Percentiles rank a stretch among this genome's conserved stretches.
Evolutionary conservation across 192 early-diverging fungal species (phyloP).

Genomic region (Coemansia sp.): DNA sequence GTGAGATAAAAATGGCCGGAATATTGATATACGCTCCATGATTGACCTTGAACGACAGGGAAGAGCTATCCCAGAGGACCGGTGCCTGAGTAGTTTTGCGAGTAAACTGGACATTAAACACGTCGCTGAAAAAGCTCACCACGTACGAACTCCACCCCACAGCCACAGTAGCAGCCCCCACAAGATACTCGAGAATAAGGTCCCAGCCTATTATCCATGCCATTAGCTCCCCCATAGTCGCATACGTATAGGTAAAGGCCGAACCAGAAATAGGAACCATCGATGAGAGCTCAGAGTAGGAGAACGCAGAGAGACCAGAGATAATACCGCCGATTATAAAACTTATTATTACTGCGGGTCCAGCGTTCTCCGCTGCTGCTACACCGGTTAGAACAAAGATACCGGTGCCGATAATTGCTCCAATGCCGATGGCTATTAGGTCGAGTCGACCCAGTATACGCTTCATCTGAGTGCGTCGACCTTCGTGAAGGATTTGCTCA

Average conservation of each 20-base stretch:
- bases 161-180: constrained; percentile 81
- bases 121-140: constrained; percentile 67
- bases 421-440: constrained; percentile 68
- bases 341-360: constrained; percentile 82
- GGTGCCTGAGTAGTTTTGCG: constrained; percentile 69
- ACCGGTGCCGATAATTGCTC: constrained; percentile 80
- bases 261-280: constrained; percentile 88
- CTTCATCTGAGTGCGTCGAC: constrained; percentile 56
- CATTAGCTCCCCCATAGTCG: constrained; percentile 83
- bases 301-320: constrained; percentile 74
- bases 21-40: constrained; percentile 68
- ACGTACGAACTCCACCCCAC: constrained; percentile 86
- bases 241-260: constrained; percentile 86
- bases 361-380: constrained; percentile 77
- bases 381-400: constrained; percentile 78
- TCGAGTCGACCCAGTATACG: constrained; percentile 63
- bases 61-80: constrained; percentile 64
- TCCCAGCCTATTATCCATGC: constrained; percentile 95
- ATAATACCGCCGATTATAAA: constrained; percentile 79
- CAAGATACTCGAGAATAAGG: constrained; percentile 85
- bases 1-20: constrained; percentile 71
- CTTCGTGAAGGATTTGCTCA: constrained; percentile 51
- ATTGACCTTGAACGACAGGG: constrained; percentile 35
- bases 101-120: constrained; percentile 59
- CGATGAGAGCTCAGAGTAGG: constrained; percentile 86